Base-by-base conservation (phyloP, 495 filamentous ascomycete species). In the Physcia stellaris region DNA sequence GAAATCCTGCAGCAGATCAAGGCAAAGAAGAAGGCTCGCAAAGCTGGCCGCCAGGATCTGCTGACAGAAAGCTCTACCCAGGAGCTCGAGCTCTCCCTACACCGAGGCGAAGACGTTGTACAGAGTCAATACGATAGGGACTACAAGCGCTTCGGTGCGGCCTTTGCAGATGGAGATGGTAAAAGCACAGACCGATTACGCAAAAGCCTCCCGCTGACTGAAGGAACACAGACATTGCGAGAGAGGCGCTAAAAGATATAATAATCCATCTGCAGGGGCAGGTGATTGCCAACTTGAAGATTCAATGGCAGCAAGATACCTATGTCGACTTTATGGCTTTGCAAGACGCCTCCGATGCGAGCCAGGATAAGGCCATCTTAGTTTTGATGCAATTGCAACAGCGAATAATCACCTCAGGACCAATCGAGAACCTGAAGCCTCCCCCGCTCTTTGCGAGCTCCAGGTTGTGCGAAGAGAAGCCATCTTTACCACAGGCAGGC, bases 201-300 rank as follows among this genome's bases (percentile, higher is more conserved):
- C 4, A 11, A 6, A 6, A 32, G n/a, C 32, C 9, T 9, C 18
- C 13, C 2, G 6, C 36, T 26, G 27, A 35, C 42, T 16, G 42
- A 10, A 24, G 6, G 19, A 6, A 6, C 23, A 5, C 17, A 53
- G 45, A 34, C 7, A 48, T 57, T 18, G 56, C 59, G 17, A 42
- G 53, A 4, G 54, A 61, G 27, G 56, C 57, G 24, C 50, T 70
- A 26, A 60, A 66, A 39, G 62, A 66, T 39, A 61, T 69, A 24
- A 59, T 62, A 15, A 59, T 64, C 20, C 46, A 52, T 6, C 52
- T 70, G 7, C 63, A 70, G 33, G 39, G 48, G 6, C 56, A 61
- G n/a, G 44, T 70, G 10, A 52, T 69, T 24, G 48, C 53, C 17
- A 58, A 62, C 18, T 56, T 70, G 4, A 58, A 62, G 22, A 43